A percentile compares a stretch with the other conserved stretches of the same genome.
Conservation (phyloP, 2,329 filamentous ascomycete genomes). For the Paecilomyces dactylethromorphus region DNA sequence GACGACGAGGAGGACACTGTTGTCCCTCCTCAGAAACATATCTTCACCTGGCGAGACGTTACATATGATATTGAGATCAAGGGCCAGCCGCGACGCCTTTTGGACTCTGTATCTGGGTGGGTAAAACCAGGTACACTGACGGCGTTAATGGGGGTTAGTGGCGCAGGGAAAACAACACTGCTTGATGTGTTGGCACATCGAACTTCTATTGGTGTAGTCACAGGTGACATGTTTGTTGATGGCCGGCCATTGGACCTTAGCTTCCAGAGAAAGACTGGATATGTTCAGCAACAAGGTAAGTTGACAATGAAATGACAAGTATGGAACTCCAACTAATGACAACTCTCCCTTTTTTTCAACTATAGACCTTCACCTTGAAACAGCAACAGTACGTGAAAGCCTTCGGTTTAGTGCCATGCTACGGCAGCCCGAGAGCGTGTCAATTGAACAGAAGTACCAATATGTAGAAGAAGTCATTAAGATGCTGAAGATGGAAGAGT, state of each 20-base stretch:
- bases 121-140: constrained; percentile 87
- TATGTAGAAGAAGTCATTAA: constrained; percentile 67
- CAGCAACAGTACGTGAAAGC: constrained; percentile 79
- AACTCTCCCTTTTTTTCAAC: too few species aligned
- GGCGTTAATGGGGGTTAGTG: constrained; percentile 82
- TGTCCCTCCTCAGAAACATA: constrained; percentile 52
- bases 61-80: constrained; percentile 78
- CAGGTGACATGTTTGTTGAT: constrained; percentile 76
- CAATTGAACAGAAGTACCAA: constrained; percentile 66
- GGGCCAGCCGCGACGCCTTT: constrained; percentile 61
- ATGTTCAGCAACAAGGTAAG: constrained; percentile 81
- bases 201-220: constrained; percentile 78
- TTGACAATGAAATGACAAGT: too few species aligned
- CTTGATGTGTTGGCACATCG: constrained; percentile 78
- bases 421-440: constrained; percentile 68
- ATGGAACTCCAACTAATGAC: too few species aligned
- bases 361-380: constrained; percentile 78
- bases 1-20: too few species aligned
- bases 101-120: constrained; percentile 84
- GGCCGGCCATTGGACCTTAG: constrained; percentile 57
- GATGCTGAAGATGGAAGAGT: constrained; percentile 69
- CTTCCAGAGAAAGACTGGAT: constrained; percentile 28
- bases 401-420: constrained; percentile 78
- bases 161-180: constrained; percentile 84
- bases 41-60: constrained; percentile 80